phyloP scores from a whole-genome alignment of 768 basidiomycete genomes.

The Clitopilus hobsonii region DNA sequence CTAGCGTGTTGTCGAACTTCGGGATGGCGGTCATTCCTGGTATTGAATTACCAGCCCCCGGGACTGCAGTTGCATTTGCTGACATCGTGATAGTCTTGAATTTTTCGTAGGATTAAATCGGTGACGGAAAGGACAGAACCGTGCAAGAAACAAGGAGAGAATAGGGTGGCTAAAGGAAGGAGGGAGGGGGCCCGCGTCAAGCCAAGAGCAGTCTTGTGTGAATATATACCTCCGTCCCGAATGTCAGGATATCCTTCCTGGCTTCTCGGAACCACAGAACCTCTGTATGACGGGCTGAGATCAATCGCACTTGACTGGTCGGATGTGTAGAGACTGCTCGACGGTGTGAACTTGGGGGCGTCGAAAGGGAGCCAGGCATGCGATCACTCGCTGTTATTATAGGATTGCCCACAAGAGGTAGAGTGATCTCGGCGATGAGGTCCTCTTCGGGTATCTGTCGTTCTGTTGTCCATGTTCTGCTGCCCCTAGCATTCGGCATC shows the following conservation, averaged over 20 bases:
- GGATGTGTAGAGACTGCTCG: not conserved
- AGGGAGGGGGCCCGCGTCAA: not conserved
- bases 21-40: slow-evolving; percentile 10
- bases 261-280: not conserved
- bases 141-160: not conserved
- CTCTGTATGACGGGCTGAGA: too few species aligned
- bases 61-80: not conserved
- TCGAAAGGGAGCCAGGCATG: not conserved
- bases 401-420: not conserved
- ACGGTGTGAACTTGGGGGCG: not conserved
- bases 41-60: not conserved
- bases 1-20: slow-evolving; percentile 45
- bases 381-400: not conserved
- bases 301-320: not conserved
- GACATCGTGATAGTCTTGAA: not conserved
- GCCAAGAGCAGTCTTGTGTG: not conserved
- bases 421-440: not conserved
- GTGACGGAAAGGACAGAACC: not conserved
- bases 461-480: not conserved
- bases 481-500: too few species aligned
- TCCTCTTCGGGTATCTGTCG: not conserved
- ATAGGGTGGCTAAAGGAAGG: too few species aligned
- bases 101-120: not conserved
- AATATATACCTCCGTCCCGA: not conserved
- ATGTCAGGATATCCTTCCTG: not conserved